A percentile compares a stretch with the other conserved stretches of the same genome.
These are phyloP conservation scores for Apiospora phragmitis DNA, from an alignment of 2,329 filamentous ascomycete species.

Conservation along the genomic window DNA sequence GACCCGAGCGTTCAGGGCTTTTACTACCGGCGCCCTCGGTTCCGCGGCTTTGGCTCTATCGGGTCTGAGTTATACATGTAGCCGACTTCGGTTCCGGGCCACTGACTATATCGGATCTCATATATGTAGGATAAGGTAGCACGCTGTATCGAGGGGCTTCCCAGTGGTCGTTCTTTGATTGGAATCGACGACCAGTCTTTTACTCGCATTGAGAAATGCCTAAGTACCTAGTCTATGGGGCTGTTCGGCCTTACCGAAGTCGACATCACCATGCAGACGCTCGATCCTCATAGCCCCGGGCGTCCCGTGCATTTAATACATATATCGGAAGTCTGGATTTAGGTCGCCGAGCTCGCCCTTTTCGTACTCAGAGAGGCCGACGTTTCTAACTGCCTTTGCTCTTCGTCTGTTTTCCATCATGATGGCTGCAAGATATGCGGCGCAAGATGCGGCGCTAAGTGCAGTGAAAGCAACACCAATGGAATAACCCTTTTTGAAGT, in stretches of 20 bases:
- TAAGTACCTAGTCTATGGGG: not conserved
- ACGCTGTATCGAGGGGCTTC: not conserved
- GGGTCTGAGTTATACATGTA: not conserved
- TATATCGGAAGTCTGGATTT: conserved; percentile 56
- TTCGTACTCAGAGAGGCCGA: conserved; percentile 59
- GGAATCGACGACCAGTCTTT: not conserved
- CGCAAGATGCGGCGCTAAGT: conserved; percentile 63
- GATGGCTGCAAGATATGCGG: conserved; percentile 61
- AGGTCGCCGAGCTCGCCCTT: conserved; percentile 59
- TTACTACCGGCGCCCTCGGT: not conserved
- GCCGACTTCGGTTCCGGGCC: not conserved
- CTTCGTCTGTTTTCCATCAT: conserved; percentile 61
- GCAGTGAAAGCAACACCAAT: conserved; percentile 76
- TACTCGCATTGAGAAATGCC: not conserved
- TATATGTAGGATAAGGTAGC: not conserved
- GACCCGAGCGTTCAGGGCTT: not conserved
- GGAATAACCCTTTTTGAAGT: conserved; percentile 71
- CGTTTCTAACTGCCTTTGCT: conserved; percentile 44
- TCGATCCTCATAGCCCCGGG: not conserved
- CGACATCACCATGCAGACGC: not conserved
- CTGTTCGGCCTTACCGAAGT: not conserved
- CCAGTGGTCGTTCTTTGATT: not conserved
- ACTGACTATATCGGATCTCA: not conserved
- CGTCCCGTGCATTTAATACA: conserved; percentile 37
- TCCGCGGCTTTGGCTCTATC: not conserved